Evolutionary conservation across 192 early-diverging fungal genomes (phyloP), one percentile per base, ranked within the genome.

Genomic region (Linnemannia zychae): DNA sequence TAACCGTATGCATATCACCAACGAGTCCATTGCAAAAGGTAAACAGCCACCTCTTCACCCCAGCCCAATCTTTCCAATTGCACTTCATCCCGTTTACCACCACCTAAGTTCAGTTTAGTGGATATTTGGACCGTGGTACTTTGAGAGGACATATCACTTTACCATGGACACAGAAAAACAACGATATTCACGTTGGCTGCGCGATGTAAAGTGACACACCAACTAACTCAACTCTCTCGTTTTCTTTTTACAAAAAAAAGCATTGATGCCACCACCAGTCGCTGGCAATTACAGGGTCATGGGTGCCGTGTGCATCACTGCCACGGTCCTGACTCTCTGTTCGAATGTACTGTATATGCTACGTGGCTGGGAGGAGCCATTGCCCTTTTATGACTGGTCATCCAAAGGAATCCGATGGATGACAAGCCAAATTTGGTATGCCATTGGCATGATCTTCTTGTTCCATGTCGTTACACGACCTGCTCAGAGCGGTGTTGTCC

Each of bases 391-490:
- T 18, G 83, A 85, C 50, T 79, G 78, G 83, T 74, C 83, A 17
- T 79, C 77, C 20, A 79, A 76, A 22, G 74, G 74, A 3, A 79
- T 85, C 53, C 77, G 83, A 7, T 85, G 83, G 83, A 72, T 85
- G 83, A 85, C 83, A 4, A 85, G 83, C 28, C 83, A 85, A 40
- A 75, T 85, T 47, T 85, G 83, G 83, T 85, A 85, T 50, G 83
- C 83, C 18, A 85, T 85, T 34, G 83, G 83, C 20, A 85, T 85
- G 83, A 85, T 85, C 44, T 79, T 85, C 24, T n/a, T 85, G 37
- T 79, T 85, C 38, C 83, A 85, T 76, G 78, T 85, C 37, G 78
- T 85, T 17, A 85, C 83, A 37, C 60, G 83, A n/a, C 83, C 83
- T 40, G 83, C 83, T 7, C 83, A 85, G 48, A 79, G 77, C 33